Conservation (phyloP, 2,329 filamentous ascomycete species). For the Pseudopithomyces maydicus region DNA sequence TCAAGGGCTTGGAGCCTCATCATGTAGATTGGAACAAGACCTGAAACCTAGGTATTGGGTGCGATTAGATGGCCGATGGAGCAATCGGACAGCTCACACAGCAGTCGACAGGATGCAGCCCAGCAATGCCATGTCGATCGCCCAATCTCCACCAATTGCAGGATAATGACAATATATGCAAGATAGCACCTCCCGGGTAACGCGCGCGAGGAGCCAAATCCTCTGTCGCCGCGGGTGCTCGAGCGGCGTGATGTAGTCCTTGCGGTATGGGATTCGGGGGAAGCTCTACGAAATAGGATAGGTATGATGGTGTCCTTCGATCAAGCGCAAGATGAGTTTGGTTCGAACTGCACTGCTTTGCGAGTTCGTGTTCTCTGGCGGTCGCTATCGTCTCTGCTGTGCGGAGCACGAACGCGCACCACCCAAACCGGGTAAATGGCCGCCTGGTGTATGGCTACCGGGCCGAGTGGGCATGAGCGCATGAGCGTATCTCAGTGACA, state of each 20-base stretch:
- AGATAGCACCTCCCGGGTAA: neutral
- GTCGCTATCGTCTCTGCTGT: no score
- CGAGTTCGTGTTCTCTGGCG: no score
- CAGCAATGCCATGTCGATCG: constrained; percentile 10
- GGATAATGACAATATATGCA: constrained; percentile 2
- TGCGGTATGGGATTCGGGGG: neutral
- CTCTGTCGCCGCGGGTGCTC: neutral
- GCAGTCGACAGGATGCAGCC: constrained; percentile 8
- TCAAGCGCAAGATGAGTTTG: no score
- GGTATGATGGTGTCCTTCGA: neutral
- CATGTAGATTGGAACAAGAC: constrained; percentile 12
- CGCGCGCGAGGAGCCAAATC: no score
- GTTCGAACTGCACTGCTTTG: no score
- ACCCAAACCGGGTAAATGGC: constrained; percentile 8
- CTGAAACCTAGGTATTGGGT: constrained; percentile 21
- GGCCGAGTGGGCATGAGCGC: neutral
- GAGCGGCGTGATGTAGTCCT: neutral
- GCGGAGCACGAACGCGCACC: no score
- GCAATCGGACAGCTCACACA: constrained; percentile 9
- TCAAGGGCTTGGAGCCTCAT: constrained; percentile 11
- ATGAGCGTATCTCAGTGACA: neutral
- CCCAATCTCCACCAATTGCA: constrained; percentile 1
- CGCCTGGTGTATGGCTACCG: neutral
- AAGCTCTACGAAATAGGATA: neutral
- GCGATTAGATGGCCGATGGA: constrained; percentile 9